These are phyloP conservation scores for Trametes punicea DNA, from an alignment of 768 basidiomycete genomes.

Conservation along the genomic window DNA sequence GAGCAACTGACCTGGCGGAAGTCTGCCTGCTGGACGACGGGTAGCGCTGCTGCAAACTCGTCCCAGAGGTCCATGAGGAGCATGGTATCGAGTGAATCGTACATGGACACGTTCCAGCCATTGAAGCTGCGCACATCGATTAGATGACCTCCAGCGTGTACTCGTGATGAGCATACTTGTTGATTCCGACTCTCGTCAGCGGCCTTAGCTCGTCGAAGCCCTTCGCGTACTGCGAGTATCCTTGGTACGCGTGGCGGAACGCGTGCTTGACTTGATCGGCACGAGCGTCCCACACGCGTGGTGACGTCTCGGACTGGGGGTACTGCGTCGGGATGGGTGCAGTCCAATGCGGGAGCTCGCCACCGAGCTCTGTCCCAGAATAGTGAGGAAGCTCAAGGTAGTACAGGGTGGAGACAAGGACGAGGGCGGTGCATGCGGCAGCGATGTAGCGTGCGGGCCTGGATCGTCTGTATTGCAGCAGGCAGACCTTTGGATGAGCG, in stretches of 20 bases:
- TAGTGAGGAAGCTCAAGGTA: constrained; percentile 10
- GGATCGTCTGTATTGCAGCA: constrained; percentile 9
- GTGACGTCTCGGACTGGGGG: constrained; percentile 15
- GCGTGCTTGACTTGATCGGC: constrained; percentile 58
- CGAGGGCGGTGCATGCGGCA: constrained; percentile 7
- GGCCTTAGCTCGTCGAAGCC: constrained; percentile 65
- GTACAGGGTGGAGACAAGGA: constrained; percentile 23
- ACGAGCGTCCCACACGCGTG: constrained; percentile 46
- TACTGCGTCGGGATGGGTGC: background rate
- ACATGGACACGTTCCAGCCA: constrained; percentile 72
- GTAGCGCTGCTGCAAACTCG: constrained; percentile 65
- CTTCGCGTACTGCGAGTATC: constrained; percentile 58
- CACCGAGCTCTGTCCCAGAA: background rate
- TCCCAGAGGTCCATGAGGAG: constrained; percentile 69
- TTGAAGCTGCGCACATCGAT: constrained; percentile 50
- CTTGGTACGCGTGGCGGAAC: constrained; percentile 65
- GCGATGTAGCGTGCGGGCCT: constrained; percentile 17
- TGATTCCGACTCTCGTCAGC: constrained; percentile 39
- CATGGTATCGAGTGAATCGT: constrained; percentile 85
- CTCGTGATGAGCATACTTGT: constrained; percentile 44
- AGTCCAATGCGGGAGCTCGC: background rate
- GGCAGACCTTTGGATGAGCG: background rate
- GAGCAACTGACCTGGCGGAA: constrained; percentile 44
- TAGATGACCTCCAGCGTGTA: background rate
- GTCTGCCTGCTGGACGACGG: constrained; percentile 43